Conservation (phyloP, 169 alveolate species). For the Cryptosporidium muris region DNA sequence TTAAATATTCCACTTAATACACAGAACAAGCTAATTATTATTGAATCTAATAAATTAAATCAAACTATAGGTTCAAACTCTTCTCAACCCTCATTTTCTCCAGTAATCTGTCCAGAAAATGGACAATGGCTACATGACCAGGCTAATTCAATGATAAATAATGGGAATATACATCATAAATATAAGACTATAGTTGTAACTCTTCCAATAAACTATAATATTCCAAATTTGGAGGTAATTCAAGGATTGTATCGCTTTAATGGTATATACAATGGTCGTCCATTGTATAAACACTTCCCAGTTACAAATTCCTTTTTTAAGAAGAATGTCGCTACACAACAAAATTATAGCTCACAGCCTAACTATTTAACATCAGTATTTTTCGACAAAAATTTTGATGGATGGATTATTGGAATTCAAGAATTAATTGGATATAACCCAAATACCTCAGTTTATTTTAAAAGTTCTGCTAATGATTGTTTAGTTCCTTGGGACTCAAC, state of each 20-base stretch:
- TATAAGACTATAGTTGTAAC: constrained; percentile 33
- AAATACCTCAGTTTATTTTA: constrained; percentile 21
- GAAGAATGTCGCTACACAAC: constrained; percentile 10
- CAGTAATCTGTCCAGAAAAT: constrained; percentile 24
- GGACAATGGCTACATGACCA: constrained; percentile 31
- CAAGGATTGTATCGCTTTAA: constrained; percentile 53
- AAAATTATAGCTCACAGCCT: constrained; percentile 1
- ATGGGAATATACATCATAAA: constrained; percentile 5
- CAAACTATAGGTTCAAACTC: not conserved
- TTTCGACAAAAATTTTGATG: constrained; percentile 33
- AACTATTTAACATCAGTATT: constrained; percentile 13
- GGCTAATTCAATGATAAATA: constrained; percentile 2
- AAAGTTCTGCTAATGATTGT: constrained; percentile 39
- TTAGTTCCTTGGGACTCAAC: constrained; percentile 69
- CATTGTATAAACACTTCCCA: constrained; percentile 34
- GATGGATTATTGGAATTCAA: constrained; percentile 57
- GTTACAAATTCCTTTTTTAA: not conserved
- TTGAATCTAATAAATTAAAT: not conserved
- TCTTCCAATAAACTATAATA: not conserved
- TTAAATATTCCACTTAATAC: not conserved
- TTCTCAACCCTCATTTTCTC: too few relatives aligned
- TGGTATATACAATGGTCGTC: constrained; percentile 49
- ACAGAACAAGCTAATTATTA: not conserved
- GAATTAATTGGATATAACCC: constrained; percentile 42
- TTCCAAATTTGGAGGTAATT: constrained; percentile 8